Evolutionary conservation across 306 rosid species (phyloP), one percentile per base, ranked within the genome.

Genomic region (Astragalus membranaceus): DNA sequence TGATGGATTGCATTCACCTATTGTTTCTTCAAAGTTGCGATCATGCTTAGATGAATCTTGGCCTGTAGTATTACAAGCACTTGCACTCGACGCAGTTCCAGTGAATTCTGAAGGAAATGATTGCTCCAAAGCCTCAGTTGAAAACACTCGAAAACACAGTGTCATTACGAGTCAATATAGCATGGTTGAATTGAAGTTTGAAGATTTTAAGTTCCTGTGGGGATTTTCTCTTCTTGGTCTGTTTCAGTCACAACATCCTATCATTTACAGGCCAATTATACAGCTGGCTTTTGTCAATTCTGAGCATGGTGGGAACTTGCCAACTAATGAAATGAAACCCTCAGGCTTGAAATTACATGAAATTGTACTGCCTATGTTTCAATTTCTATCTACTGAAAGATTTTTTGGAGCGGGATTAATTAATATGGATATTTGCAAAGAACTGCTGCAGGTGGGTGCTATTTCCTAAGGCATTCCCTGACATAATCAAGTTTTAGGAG

Each of bases 1-100:
- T 68, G 96, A 87, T 76, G 98, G 97, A 75, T 83, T 90, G 73
- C 95, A 88, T 73, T 94, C 98, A 33, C 88, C 95, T 79, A 71
- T 83, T 69, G 88, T 81, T 64, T 84, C 88, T 73, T 85, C 88
- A 58, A 90, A 90, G 81, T 81, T 94, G 81, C 88, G 71, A 46
- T 85, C 92, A 50, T 84, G 96, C 84, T 83, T 94, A 70, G 94
- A 94, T 82, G 97, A 90, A 84, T 90, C 97, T n/a, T 94, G 98
- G 98, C 97, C 98, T 13, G 92, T 94, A 76, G 85, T 94, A 72
- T 81, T 94, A 83, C 98, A 90, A 83, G 98, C 98, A 60, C 84
- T 94, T 84, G 97, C 91, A 57, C 77, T 88, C 68, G 98, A 90
- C 76, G 93, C 98, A 46, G 88, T 90, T 83, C 98, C 98, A 47